Percentiles rank a stretch among this genome's conserved stretches.
phyloP scores from a whole-genome alignment of 1,284 basidiomycete species.

The Puccinia coronata region DNA sequence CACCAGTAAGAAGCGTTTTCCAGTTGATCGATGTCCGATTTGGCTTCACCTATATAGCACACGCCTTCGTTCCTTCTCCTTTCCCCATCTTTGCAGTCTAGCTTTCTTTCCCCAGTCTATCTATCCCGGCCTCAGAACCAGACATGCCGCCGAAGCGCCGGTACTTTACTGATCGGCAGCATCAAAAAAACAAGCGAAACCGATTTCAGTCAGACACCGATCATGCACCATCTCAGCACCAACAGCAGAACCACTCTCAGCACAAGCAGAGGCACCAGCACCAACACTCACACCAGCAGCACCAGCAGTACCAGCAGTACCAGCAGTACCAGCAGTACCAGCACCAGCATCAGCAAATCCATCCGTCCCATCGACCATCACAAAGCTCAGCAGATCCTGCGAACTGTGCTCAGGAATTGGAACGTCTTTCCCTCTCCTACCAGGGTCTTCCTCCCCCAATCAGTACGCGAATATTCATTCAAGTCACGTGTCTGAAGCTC shows the following conservation, averaged over 20 bases:
- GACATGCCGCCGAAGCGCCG: neutral
- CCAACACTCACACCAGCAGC: neutral
- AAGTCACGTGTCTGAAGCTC: neutral
- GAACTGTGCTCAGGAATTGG: neutral
- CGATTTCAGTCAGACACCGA: neutral
- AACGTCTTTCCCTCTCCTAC: conserved; percentile 11
- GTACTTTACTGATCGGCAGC: neutral
- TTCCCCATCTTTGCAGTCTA: too few relatives aligned
- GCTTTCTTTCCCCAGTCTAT: too few relatives aligned
- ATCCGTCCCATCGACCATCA: too few relatives aligned
- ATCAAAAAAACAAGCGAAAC: conserved; percentile 16
- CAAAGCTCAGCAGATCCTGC: neutral
- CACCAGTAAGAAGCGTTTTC: too few relatives aligned
- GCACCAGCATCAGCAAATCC: neutral
- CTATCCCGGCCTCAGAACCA: too few relatives aligned
- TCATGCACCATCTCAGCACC: neutral
- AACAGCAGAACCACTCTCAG: too few relatives aligned
- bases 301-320: neutral
- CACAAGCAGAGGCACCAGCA: too few relatives aligned
- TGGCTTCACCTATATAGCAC: too few relatives aligned
- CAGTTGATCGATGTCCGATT: too few relatives aligned
- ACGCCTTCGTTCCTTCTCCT: too few relatives aligned
- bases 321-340: too few relatives aligned
- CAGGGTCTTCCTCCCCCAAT: neutral
- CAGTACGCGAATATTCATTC: neutral